phyloP scores from a whole-genome alignment of 768 basidiomycete genomes.

The Leccinum boreale region DNA sequence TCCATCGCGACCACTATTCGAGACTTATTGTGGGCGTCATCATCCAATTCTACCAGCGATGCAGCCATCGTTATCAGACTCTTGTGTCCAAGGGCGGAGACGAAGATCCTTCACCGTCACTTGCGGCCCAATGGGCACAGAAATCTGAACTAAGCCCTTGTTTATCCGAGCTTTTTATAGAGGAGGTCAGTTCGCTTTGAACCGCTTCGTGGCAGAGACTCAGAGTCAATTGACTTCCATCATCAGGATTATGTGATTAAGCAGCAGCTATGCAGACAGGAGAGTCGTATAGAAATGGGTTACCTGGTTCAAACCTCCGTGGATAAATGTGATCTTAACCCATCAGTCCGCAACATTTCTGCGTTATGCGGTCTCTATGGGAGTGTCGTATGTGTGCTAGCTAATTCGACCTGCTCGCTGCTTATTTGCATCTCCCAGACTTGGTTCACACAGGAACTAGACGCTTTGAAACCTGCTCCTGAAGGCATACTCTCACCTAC shows the following conservation, averaged over 20 bases:
- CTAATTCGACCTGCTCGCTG: background rate
- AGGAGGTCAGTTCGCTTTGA: constrained; percentile 42
- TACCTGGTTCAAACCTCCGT: constrained; percentile 56
- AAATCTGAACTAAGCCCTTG: constrained; percentile 73
- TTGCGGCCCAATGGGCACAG: constrained; percentile 83
- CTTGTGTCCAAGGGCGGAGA: constrained; percentile 48
- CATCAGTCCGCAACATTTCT: constrained; percentile 67
- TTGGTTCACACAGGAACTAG: constrained; percentile 81
- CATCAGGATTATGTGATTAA: constrained; percentile 42
- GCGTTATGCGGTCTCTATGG: constrained; percentile 78
- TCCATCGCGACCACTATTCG: constrained; percentile 93
- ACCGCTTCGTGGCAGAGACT: background rate
- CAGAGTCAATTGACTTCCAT: constrained; percentile 1
- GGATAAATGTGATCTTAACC: constrained; percentile 61
- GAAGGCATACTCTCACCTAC: constrained; percentile 49
- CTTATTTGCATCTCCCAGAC: constrained; percentile 42
- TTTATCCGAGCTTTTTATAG: constrained; percentile 59
- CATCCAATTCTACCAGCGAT: constrained; percentile 94
- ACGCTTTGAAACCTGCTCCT: constrained; percentile 58
- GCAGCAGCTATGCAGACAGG: constrained; percentile 64
- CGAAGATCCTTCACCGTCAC: constrained; percentile 45
- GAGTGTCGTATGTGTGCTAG: constrained; percentile 65
- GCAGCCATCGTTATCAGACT: constrained; percentile 82
- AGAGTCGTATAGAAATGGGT: constrained; percentile 74
- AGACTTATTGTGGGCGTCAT: constrained; percentile 92